Conservation (phyloP, 805 yeast species). For the Pichia nakasei region DNA sequence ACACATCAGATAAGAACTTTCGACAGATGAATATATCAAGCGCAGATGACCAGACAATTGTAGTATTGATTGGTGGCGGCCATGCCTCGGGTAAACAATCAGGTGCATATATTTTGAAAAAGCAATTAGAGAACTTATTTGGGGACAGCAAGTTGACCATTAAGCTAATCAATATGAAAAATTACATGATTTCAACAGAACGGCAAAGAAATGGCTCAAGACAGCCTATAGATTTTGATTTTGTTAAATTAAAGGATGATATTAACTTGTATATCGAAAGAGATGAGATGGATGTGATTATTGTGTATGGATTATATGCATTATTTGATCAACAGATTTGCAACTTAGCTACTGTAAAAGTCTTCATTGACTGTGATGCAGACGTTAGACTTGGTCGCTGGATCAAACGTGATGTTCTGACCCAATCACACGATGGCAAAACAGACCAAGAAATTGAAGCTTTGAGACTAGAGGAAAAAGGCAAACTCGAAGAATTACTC, state of each 20-base stretch:
- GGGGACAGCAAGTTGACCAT: conserved; percentile 10
- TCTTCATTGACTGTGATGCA: conserved; percentile 77
- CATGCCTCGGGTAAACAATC: conserved; percentile 28
- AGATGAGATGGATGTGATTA: conserved; percentile 24
- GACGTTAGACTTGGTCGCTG: conserved; percentile 79
- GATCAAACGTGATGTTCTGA: conserved; percentile 36
- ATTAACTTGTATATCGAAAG: conserved; percentile 5
- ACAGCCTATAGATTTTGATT: conserved; percentile 36
- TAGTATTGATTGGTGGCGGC: conserved; percentile 28
- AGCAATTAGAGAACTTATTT: conserved; percentile 18
- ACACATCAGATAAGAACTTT: too few relatives aligned
- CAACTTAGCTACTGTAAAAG: conserved; percentile 49
- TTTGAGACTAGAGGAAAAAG: conserved; percentile 5
- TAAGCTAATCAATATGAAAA: conserved; percentile 19
- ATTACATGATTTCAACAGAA: conserved; percentile 6
- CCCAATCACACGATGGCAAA: background rate
- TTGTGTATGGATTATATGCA: conserved; percentile 77
- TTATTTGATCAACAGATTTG: conserved; percentile 53
- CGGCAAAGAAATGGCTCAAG: conserved; percentile 5
- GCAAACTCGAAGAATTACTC: conserved; percentile 29
- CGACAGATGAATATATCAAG: too few relatives aligned
- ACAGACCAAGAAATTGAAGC: background rate
- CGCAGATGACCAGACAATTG: conserved; percentile 7
- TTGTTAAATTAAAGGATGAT: conserved; percentile 19
- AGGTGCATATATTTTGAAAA: conserved; percentile 16